Base-by-base conservation (phyloP, 176 grass and related monocot species). In the Areca catechu region DNA sequence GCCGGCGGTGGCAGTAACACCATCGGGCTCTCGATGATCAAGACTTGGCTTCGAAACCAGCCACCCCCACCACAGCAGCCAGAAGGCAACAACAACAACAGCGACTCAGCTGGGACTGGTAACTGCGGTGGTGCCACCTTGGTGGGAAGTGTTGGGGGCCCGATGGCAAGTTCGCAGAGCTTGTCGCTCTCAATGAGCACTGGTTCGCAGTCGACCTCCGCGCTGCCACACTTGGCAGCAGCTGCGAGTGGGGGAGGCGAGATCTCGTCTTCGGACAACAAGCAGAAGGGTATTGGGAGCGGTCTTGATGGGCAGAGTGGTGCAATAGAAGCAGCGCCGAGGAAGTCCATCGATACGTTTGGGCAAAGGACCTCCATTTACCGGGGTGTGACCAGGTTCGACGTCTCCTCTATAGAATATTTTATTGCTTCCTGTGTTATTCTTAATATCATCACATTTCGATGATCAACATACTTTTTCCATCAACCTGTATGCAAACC, bases 301-400 rank as follows among this genome's bases (percentile, higher is more conserved):
- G 68, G 51, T 16, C 47, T 63, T 12, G 62, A 77, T 50, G 48
- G 54, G 37, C 75, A 76, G 65, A 82, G 68, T 64, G 78, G 71
- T 19, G 71, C 71, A 14, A 65, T 59, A 15, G 79, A 82, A 51
- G 55, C 79, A 3, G 50, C 50, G 23, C 61, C 72, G 22, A 84
- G 67, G 79, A 82, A 74, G 57, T 60, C 79, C 1, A 75, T 82
- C 54, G 82, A 90, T 10, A 90, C 82, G 16, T 86, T 90, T 60
- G 87, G 87, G 19, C 82, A 90, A 71, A 71, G 82, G 58, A 90
- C 87, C 16, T 90, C 87, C 4, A 79, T 90, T 34, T 90, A 90
- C 54, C 70, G 87, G 2, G 82, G 82, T 15, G 87, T 90, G 15
- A 85, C 87, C 37, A 90, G 83, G 87, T 90, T 63, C 10, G 65